phyloP scores from a whole-genome alignment of 129 eudicot genomes.

The Flaveria trinervia region DNA sequence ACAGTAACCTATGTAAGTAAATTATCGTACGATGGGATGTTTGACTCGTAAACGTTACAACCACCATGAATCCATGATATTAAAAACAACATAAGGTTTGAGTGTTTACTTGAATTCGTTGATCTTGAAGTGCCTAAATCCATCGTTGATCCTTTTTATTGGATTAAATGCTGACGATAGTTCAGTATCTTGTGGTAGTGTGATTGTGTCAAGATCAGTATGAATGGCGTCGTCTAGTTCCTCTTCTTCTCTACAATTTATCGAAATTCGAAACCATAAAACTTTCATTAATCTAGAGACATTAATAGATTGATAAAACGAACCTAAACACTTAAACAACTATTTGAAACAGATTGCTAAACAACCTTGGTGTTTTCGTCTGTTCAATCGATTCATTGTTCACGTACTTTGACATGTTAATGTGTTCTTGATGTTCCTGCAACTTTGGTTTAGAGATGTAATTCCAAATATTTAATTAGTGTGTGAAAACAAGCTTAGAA shows the following conservation, averaged over 20 bases:
- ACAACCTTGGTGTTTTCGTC: constrained; percentile 15
- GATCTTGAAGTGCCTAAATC: constrained; percentile 29
- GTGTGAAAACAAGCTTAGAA: background rate
- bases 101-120: constrained; percentile 26
- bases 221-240: constrained; percentile 16
- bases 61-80: background rate
- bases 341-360: background rate
- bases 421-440: constrained; percentile 7
- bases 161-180: constrained; percentile 17
- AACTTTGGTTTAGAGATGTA: background rate
- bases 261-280: background rate
- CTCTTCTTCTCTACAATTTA: constrained; percentile 1
- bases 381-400: background rate
- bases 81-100: background rate
- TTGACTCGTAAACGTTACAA: background rate
- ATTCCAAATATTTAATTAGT: background rate
- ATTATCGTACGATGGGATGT: background rate
- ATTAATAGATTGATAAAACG: background rate
- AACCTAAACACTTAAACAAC: background rate
- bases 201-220: background rate
- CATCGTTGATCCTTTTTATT: constrained; percentile 15
- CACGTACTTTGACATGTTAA: constrained; percentile 27
- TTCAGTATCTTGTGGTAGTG: background rate
- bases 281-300: background rate
- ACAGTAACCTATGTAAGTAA: background rate